Conservation (phyloP, 23 red algal genomes). For the Gracilaria gracilis region DNA sequence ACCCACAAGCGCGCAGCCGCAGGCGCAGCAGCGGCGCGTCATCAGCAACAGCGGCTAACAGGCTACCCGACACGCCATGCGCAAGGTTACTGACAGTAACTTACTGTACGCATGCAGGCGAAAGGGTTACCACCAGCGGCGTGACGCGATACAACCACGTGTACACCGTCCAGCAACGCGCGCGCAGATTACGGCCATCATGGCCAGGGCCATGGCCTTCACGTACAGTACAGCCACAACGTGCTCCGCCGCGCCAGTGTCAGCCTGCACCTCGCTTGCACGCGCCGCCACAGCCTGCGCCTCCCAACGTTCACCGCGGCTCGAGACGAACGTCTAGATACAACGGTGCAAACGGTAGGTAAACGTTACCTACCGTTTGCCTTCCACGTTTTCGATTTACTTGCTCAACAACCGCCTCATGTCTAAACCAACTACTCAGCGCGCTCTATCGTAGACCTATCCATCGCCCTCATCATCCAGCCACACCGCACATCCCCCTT, state of each 20-base stretch:
- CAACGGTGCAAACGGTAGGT: too few species aligned
- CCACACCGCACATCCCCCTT: neutral
- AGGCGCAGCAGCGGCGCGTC: too few species aligned
- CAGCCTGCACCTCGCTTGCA: neutral
- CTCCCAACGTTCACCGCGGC: neutral
- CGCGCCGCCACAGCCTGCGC: neutral
- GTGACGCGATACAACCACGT: neutral
- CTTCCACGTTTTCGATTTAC: neutral
- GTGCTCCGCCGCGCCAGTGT: neutral
- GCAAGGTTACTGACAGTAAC: neutral
- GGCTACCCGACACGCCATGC: neutral
- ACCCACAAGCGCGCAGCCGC: too few species aligned
- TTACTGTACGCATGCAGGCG: too few species aligned
- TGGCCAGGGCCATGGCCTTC: too few species aligned
- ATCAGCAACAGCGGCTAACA: neutral
- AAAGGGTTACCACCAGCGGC: too few species aligned
- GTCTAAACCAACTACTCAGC: neutral
- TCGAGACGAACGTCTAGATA: too few species aligned
- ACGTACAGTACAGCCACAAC: neutral
- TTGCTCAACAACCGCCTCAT: neutral
- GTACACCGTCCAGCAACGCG: neutral
- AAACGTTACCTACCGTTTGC: too few species aligned
- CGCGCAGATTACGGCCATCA: neutral
- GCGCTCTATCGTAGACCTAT: neutral
- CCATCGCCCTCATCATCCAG: too few species aligned